phyloP scores from a whole-genome alignment of 2,329 filamentous ascomycete genomes.

The Ophiostoma ulmi region DNA sequence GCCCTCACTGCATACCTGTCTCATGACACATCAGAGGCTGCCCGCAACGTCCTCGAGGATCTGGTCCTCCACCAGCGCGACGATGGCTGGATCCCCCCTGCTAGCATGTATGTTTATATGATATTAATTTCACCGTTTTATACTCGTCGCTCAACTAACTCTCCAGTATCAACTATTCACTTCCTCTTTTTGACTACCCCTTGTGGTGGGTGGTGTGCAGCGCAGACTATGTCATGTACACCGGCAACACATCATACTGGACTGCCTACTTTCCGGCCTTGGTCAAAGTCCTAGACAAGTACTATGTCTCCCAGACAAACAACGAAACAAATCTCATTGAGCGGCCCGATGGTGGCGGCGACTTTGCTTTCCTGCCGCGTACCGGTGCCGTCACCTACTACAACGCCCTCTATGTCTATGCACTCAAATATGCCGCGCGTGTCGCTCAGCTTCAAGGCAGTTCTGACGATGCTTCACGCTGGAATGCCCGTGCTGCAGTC shows the following conservation, averaged over 20 bases:
- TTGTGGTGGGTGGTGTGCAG: constrained; percentile 49
- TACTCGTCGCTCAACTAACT: background rate
- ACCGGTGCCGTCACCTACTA: constrained; percentile 48
- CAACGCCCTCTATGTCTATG: constrained; percentile 47
- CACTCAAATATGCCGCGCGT: constrained; percentile 41
- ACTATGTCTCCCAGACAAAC: constrained; percentile 43
- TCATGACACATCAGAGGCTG: constrained; percentile 40
- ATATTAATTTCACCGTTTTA: background rate
- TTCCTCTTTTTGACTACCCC: constrained; percentile 49
- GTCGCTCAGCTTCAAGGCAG: constrained; percentile 37
- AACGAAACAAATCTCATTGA: constrained; percentile 39
- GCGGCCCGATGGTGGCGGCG: constrained; percentile 42
- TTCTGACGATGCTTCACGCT: constrained; percentile 36
- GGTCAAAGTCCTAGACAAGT: constrained; percentile 41
- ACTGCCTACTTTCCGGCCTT: constrained; percentile 41
- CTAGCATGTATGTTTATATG: constrained; percentile 42
- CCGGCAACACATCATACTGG: constrained; percentile 42
- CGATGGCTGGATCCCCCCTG: constrained; percentile 52
- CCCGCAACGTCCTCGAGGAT: constrained; percentile 46
- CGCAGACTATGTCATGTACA: constrained; percentile 48
- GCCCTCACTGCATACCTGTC: constrained; percentile 46
- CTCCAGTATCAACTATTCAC: constrained; percentile 40
- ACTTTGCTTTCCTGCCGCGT: constrained; percentile 48
- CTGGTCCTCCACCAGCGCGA: constrained; percentile 44
- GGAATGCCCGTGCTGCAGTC: constrained; percentile 37